Percentiles rank a stretch among this genome's conserved stretches.
Conservation (phyloP, 257 asterid species). For the Misopates orontium region DNA sequence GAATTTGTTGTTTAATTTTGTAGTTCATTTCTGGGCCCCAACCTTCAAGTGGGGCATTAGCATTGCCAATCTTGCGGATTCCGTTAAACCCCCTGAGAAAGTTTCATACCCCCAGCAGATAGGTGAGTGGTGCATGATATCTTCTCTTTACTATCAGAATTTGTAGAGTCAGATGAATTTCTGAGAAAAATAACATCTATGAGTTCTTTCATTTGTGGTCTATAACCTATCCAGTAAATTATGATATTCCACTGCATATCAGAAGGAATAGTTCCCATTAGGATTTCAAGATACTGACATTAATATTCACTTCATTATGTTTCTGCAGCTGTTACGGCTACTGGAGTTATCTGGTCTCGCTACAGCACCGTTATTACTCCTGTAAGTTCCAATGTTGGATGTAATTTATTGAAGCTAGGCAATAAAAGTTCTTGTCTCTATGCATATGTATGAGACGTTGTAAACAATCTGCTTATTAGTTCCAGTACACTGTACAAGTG, state of each 20-base stretch:
- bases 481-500: neutral
- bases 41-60: constrained; percentile 86
- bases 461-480: neutral
- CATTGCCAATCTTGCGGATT: constrained; percentile 72
- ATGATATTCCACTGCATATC: neutral
- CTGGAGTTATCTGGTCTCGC: constrained; percentile 77
- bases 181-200: neutral
- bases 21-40: constrained; percentile 85
- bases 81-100: constrained; percentile 64
- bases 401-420: neutral
- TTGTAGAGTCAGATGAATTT: neutral
- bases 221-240: neutral
- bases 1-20: constrained; percentile 2
- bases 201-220: neutral
- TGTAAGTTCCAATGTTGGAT: constrained; percentile 43
- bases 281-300: constrained; percentile 18
- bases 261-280: neutral
- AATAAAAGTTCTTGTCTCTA: neutral
- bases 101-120: constrained; percentile 69
- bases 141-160: neutral
- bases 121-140: constrained; percentile 40
- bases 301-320: constrained; percentile 24
- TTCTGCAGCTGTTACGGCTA: constrained; percentile 67
- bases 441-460: neutral
- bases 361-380: constrained; percentile 73